These are phyloP conservation scores for Rhynchosporium secalis DNA, from an alignment of 2,329 filamentous ascomycete genomes.

Conservation along the genomic window DNA sequence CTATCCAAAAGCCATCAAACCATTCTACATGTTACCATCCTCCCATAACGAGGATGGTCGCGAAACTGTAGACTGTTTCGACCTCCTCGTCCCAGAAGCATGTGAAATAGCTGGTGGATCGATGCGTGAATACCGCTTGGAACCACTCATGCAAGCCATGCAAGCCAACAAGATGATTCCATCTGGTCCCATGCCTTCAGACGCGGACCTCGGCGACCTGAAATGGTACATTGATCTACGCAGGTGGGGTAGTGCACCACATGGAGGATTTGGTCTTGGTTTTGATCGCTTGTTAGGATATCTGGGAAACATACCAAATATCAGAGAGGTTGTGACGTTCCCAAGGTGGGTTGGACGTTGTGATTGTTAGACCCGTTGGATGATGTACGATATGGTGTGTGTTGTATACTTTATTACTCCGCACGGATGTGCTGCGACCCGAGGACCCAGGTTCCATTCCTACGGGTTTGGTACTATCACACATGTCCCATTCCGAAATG, in stretches of 20 bases:
- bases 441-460: background rate
- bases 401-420: background rate
- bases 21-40: slow-evolving; percentile 81
- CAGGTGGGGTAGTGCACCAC: slow-evolving; percentile 68
- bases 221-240: slow-evolving; percentile 72
- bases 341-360: slow-evolving; percentile 55
- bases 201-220: slow-evolving; percentile 48
- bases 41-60: slow-evolving; percentile 19
- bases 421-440: slow-evolving; percentile 10
- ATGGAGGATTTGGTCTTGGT: slow-evolving; percentile 71
- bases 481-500: slow-evolving; percentile 6
- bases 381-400: slow-evolving; percentile 13
- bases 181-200: slow-evolving; percentile 25
- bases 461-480: slow-evolving; percentile 1
- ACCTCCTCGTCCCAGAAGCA: slow-evolving; percentile 67
- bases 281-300: slow-evolving; percentile 70
- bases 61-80: slow-evolving; percentile 67
- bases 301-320: slow-evolving; percentile 63
- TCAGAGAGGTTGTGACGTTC: slow-evolving; percentile 69
- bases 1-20: slow-evolving; percentile 86
- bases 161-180: slow-evolving; percentile 52
- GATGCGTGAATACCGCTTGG: slow-evolving; percentile 65
- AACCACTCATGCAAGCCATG: slow-evolving; percentile 61
- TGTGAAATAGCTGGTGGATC: slow-evolving; percentile 71
- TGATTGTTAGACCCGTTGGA: slow-evolving; percentile 37